Evolutionary conservation across 257 asterid genomes (phyloP).

Genomic region (Solanum lycopersicoides): DNA sequence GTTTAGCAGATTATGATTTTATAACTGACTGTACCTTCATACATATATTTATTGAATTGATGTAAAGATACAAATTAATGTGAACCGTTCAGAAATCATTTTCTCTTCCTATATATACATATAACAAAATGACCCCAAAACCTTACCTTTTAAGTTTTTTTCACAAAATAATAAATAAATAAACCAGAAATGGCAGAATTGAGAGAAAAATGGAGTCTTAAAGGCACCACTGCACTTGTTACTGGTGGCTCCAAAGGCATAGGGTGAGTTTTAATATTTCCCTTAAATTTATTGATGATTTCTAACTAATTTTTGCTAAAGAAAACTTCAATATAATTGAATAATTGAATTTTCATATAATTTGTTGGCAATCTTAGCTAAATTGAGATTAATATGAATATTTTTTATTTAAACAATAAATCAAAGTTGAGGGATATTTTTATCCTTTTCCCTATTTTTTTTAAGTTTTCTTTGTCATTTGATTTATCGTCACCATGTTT

Average conservation of each 20-base stretch:
- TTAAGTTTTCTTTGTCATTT: not conserved
- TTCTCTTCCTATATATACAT: not conserved
- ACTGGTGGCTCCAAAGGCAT: not conserved
- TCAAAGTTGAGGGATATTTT: too few relatives aligned
- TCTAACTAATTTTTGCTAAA: not conserved
- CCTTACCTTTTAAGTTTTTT: not conserved
- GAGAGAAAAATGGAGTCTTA: not conserved
- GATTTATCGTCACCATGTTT: not conserved
- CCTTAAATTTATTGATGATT: too few relatives aligned
- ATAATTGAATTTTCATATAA: not conserved
- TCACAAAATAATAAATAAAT: not conserved
- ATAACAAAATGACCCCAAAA: too few relatives aligned
- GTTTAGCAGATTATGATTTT: too few relatives aligned
- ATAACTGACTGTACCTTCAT: too few relatives aligned
- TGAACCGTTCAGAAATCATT: not conserved
- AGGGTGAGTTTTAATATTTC: not conserved
- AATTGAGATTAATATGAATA: not conserved
- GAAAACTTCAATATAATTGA: not conserved
- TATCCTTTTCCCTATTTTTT: too few relatives aligned
- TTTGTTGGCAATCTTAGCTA: not conserved
- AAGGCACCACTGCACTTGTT: not conserved
- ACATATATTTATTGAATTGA: too few relatives aligned
- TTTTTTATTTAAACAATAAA: too few relatives aligned
- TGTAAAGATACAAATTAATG: too few relatives aligned
- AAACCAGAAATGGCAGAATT: not conserved